These are phyloP conservation scores for Neurospora sublineolata DNA, from an alignment of 495 filamentous ascomycete genomes.

Conservation along the genomic window DNA sequence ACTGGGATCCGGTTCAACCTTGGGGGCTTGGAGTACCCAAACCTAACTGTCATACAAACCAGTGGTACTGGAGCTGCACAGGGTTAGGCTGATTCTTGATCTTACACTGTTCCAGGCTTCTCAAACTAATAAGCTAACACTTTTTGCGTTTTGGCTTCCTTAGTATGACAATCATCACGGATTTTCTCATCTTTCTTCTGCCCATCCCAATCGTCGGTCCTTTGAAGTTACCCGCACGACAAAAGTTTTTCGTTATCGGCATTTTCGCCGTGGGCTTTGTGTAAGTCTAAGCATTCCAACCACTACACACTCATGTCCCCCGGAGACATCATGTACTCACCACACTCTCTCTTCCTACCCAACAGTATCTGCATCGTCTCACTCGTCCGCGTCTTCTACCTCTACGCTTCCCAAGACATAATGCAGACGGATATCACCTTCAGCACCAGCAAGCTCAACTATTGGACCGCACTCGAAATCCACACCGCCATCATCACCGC, in stretches of 20 bases:
- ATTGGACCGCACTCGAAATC: conserved; percentile 16
- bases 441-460: conserved; percentile 3
- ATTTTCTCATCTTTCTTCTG: conserved; percentile 32
- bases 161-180: conserved; percentile 35
- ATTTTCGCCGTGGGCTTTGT: conserved; percentile 30
- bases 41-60: not conserved
- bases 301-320: not conserved
- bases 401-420: not conserved
- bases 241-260: conserved; percentile 24
- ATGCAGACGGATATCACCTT: conserved; percentile 10
- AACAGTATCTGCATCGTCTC: conserved; percentile 18
- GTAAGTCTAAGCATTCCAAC: conserved; percentile 12
- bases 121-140: not conserved
- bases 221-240: conserved; percentile 22
- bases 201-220: conserved; percentile 26
- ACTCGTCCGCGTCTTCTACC: conserved; percentile 17
- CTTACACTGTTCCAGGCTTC: not conserved
- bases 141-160: not conserved
- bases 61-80: conserved; percentile 14
- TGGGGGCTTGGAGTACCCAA: conserved; percentile 1
- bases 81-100: conserved; percentile 3
- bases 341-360: not conserved
- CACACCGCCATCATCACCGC: conserved; percentile 16
- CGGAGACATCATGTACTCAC: not conserved
- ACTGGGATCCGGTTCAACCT: conserved; percentile 15